Evolutionary conservation across 371 early-diverging fungal genomes (phyloP).

Genomic region (Mucor saturninus): DNA sequence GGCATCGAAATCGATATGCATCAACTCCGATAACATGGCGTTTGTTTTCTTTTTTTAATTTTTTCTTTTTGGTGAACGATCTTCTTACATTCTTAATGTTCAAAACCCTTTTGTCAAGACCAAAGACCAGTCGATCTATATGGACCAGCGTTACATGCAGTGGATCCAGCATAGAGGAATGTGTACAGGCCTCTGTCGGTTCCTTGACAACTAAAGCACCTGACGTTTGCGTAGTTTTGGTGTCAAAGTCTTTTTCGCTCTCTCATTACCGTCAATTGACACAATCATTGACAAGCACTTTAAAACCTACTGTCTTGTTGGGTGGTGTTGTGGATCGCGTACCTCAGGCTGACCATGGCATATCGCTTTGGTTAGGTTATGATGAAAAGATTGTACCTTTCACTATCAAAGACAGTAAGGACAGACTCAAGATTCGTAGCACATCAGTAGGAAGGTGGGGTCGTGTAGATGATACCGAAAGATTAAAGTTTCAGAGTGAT

Average conservation of each 20-base stretch:
- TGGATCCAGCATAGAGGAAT: conserved; percentile 33
- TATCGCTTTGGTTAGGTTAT: conserved; percentile 45
- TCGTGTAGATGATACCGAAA: conserved; percentile 39
- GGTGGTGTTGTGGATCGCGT: conserved; percentile 64
- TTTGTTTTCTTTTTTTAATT: conserved; percentile 8
- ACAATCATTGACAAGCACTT: conserved; percentile 8
- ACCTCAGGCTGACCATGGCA: conserved; percentile 51
- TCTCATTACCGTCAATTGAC: conserved; percentile 28
- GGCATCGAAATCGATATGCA: too few species aligned
- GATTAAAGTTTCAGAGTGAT: conserved; percentile 40
- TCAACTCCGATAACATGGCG: too few species aligned
- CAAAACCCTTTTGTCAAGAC: background rate
- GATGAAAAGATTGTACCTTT: conserved; percentile 37
- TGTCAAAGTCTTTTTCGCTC: conserved; percentile 44
- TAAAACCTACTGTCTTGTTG: conserved; percentile 29
- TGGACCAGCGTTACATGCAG: conserved; percentile 39
- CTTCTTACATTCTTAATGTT: too few species aligned
- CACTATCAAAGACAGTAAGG: conserved; percentile 32
- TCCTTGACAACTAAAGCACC: conserved; percentile 16
- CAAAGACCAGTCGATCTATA: conserved; percentile 14
- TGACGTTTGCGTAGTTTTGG: conserved; percentile 46
- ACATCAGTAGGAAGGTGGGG: conserved; percentile 68
- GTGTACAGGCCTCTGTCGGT: conserved; percentile 28
- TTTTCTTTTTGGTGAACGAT: conserved; percentile 1
- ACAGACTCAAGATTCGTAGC: conserved; percentile 52